Conservation (phyloP, 495 filamentous ascomycete genomes). For the Hypoxylon lienhwacheense region DNA sequence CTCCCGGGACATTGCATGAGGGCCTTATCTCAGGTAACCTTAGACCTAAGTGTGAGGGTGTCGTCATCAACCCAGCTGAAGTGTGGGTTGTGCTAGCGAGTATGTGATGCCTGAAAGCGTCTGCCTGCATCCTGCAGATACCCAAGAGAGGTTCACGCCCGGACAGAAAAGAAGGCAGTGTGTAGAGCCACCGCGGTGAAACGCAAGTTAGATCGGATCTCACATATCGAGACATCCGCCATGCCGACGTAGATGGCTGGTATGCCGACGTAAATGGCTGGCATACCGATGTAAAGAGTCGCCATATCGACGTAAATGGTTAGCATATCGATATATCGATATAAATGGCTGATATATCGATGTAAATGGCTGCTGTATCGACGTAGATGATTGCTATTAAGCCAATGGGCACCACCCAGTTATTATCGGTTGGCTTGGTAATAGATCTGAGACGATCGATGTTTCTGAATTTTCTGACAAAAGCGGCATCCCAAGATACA, state of each 20-base stretch:
- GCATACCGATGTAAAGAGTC: too few relatives aligned
- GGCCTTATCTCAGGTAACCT: background rate
- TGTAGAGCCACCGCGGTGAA: slow-evolving; percentile 61
- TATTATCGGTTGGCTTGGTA: slow-evolving; percentile 42
- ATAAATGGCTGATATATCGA: slow-evolving; percentile 5
- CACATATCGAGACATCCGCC: slow-evolving; percentile 58
- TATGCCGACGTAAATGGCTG: too few relatives aligned
- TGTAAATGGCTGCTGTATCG: slow-evolving; percentile 47
- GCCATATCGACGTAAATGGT: slow-evolving; percentile 7
- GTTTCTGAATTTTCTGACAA: slow-evolving; percentile 53
- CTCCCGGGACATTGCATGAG: slow-evolving; percentile 1
- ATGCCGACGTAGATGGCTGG: too few relatives aligned
- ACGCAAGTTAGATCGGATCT: slow-evolving; percentile 48
- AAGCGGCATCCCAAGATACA: slow-evolving; percentile 65
- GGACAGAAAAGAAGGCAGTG: slow-evolving; percentile 55
- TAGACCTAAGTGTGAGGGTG: background rate
- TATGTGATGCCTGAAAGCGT: slow-evolving; percentile 1
- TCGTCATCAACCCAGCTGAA: slow-evolving; percentile 5
- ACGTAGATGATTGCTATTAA: slow-evolving; percentile 57
- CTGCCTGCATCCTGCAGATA: slow-evolving; percentile 4
- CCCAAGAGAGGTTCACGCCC: slow-evolving; percentile 15
- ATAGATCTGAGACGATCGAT: slow-evolving; percentile 53
- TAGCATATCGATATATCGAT: slow-evolving; percentile 1
- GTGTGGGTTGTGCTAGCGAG: background rate
- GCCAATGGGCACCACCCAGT: slow-evolving; percentile 57